phyloP scores from a whole-genome alignment of 441 rosid species.

The Euphorbia celastroides region DNA sequence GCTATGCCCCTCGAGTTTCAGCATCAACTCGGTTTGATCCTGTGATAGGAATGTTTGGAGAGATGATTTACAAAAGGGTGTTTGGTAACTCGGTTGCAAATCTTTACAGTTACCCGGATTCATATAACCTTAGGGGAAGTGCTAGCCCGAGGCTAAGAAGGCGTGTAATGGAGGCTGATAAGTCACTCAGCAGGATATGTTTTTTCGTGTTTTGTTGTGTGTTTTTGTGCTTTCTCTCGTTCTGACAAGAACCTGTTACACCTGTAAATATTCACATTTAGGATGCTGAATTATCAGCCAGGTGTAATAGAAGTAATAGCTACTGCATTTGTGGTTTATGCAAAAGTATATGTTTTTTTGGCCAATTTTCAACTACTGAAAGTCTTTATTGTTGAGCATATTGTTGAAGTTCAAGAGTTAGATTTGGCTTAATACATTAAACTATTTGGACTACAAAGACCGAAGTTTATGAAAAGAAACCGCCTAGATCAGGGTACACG shows the following conservation, averaged over 20 bases:
- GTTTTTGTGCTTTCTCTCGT: conserved; percentile 53
- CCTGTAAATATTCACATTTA: too few species aligned
- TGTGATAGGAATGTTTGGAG: conserved; percentile 56
- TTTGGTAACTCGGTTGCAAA: conserved; percentile 46
- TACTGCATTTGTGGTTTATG: not conserved
- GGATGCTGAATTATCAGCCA: not conserved
- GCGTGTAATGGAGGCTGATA: conserved; percentile 62
- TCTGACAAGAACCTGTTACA: conserved; percentile 21
- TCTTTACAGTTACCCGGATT: conserved; percentile 39
- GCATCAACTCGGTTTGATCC: conserved; percentile 37
- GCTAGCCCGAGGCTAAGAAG: conserved; percentile 66
- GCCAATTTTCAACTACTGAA: too few species aligned
- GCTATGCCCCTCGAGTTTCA: conserved; percentile 18
- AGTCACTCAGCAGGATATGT: conserved; percentile 60
- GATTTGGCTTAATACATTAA: too few species aligned
- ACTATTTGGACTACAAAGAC: too few species aligned
- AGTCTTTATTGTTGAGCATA: too few species aligned
- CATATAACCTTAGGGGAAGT: conserved; percentile 45
- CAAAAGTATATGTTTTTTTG: too few species aligned
- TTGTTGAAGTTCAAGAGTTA: too few species aligned
- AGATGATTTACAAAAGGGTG: conserved; percentile 51
- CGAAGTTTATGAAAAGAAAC: too few species aligned
- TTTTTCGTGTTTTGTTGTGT: conserved; percentile 62
- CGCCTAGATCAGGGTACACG: not conserved
- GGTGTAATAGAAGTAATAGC: not conserved